A percentile compares a stretch with the other conserved stretches of the same genome.
Conservation (phyloP, 1,284 basidiomycete species). For the Xanthoconium separans region DNA sequence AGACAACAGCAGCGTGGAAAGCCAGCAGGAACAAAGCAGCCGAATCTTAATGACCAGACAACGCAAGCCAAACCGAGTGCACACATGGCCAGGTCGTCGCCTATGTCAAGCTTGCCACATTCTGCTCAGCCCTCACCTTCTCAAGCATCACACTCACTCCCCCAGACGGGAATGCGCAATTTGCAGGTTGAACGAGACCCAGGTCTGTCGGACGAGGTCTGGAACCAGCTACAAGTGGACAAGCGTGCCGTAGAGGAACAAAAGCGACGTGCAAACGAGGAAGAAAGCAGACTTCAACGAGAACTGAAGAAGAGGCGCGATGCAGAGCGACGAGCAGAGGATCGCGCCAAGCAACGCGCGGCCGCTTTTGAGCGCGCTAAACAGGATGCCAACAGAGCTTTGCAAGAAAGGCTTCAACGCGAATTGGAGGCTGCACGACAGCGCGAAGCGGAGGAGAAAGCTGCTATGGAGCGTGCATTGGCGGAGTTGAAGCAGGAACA, state of each 20-base stretch:
- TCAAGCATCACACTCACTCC: not conserved
- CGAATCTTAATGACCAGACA: not conserved
- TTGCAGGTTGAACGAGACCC: conserved; percentile 36
- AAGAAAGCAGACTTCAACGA: conserved; percentile 23
- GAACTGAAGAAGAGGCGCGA: conserved; percentile 10
- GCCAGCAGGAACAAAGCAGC: not conserved
- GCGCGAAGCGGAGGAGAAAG: conserved; percentile 23
- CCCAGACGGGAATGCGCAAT: not conserved
- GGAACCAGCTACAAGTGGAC: conserved; percentile 43
- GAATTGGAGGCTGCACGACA: conserved; percentile 21
- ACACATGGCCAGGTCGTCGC: not conserved
- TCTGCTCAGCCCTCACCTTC: conserved; percentile 1
- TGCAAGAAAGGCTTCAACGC: conserved; percentile 25
- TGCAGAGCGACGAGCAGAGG: conserved; percentile 20
- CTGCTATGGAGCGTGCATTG: conserved; percentile 28
- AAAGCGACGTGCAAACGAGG: conserved; percentile 21
- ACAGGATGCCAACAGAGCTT: conserved; percentile 19
- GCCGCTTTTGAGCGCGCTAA: conserved; percentile 14
- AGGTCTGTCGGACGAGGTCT: conserved; percentile 45
- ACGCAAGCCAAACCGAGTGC: not conserved
- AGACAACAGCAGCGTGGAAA: not conserved
- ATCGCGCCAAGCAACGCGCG: conserved; percentile 6
- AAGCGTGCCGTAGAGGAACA: conserved; percentile 31
- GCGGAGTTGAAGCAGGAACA: conserved; percentile 35
- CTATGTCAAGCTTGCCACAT: not conserved